phyloP scores from a whole-genome alignment of 768 basidiomycete genomes.

The Myochromella boudieri region DNA sequence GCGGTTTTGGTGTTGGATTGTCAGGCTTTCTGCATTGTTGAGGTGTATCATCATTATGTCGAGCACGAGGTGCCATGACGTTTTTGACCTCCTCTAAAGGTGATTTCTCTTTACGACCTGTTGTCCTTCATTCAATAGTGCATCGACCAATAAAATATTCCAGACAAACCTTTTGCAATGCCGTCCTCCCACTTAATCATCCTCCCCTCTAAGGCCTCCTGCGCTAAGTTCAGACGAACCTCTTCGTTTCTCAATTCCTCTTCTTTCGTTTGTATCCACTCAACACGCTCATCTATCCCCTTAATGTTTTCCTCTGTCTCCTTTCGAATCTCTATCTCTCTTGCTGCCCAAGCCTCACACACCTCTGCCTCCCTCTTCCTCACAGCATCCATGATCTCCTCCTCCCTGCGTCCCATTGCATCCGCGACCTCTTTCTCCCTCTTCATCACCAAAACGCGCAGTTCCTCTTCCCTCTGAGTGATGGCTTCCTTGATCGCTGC shows the following conservation, averaged over 20 bases:
- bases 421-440: constrained; percentile 70
- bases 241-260: constrained; percentile 55
- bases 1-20: constrained; percentile 24
- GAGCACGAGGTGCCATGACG: constrained; percentile 50
- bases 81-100: constrained; percentile 81
- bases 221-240: constrained; percentile 43
- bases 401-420: constrained; percentile 65
- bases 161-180: constrained; percentile 23
- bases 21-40: constrained; percentile 25
- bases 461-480: constrained; percentile 63
- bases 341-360: constrained; percentile 52
- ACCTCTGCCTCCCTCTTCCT: constrained; percentile 63
- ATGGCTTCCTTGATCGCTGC: constrained; percentile 57
- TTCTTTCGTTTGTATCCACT: constrained; percentile 51
- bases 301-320: constrained; percentile 49
- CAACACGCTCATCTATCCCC: constrained; percentile 50
- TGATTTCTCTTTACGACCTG: constrained; percentile 50
- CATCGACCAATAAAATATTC: background rate
- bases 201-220: constrained; percentile 51
- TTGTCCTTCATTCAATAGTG: no score
- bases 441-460: constrained; percentile 61
- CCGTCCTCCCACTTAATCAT: constrained; percentile 41
- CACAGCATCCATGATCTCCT: constrained; percentile 71
- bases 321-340: constrained; percentile 49
- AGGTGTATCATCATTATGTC: constrained; percentile 24